These are phyloP conservation scores for Dendrobium catenatum DNA, from an alignment of 106 monocot species.

Conservation along the genomic window DNA sequence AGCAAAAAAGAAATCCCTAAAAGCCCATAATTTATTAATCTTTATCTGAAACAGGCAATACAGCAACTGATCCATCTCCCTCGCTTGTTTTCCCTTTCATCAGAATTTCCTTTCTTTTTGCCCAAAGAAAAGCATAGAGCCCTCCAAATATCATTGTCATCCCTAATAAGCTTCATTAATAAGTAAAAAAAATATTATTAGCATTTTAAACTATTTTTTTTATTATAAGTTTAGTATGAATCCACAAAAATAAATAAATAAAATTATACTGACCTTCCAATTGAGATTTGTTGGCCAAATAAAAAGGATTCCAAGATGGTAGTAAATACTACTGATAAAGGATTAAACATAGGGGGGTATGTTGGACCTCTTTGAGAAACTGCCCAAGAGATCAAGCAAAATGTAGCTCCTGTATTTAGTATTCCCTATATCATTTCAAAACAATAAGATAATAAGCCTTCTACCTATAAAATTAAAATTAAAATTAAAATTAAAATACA, in stretches of 20 bases:
- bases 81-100: background rate
- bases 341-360: constrained; percentile 40
- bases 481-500: no score
- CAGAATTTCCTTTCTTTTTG: constrained; percentile 5
- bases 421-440: constrained; percentile 13
- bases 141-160: constrained; percentile 13
- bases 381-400: constrained; percentile 26
- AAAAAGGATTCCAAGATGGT: constrained; percentile 25
- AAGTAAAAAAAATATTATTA: no score
- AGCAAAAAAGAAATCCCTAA: no score
- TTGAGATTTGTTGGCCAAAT: constrained; percentile 35
- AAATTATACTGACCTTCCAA: constrained; percentile 23
- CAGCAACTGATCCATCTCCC: background rate
- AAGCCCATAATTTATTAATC: no score
- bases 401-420: constrained; percentile 34
- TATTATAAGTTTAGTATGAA: no score
- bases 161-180: constrained; percentile 15
- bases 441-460: background rate
- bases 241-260: no score
- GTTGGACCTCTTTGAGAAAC: constrained; percentile 30
- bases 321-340: constrained; percentile 34
- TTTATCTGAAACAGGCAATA: background rate
- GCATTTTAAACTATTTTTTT: no score
- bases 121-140: constrained; percentile 20
- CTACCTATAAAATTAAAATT: no score